A percentile compares a stretch with the other conserved stretches of the same genome.
These are phyloP conservation scores for Leonotis leonurus DNA, from an alignment of 257 asterid species.

Conservation along the genomic window DNA sequence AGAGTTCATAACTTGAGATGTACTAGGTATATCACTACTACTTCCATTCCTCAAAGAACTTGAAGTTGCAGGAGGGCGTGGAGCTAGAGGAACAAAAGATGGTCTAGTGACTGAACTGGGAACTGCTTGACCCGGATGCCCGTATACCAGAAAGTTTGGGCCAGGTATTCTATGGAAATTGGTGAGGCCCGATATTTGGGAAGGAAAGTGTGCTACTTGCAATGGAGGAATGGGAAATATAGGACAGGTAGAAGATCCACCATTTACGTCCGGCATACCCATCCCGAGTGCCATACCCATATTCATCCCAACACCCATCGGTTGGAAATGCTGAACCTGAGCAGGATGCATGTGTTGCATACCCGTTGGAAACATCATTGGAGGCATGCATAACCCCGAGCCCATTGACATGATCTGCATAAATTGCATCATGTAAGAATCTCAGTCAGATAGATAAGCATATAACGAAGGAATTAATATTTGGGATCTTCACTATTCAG, in stretches of 20 bases:
- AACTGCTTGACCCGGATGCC: constrained; percentile 55
- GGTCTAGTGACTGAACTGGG: constrained; percentile 37
- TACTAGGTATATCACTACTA: constrained; percentile 26
- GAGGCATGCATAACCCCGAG: constrained; percentile 81
- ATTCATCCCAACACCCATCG: constrained; percentile 60
- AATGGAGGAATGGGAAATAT: constrained; percentile 43
- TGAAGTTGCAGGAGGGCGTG: constrained; percentile 26
- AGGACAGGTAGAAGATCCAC: constrained; percentile 49
- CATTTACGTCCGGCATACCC: constrained; percentile 72
- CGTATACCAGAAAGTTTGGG: constrained; percentile 35
- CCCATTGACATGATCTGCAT: constrained; percentile 94
- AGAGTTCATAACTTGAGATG: constrained; percentile 28
- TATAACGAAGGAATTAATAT: neutral
- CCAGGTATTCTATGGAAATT: constrained; percentile 45
- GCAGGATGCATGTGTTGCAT: constrained; percentile 69
- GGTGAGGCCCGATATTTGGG: too few relatives aligned
- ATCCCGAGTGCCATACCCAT: constrained; percentile 55
- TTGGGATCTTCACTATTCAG: too few relatives aligned
- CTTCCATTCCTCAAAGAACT: constrained; percentile 23
- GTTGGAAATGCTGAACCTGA: constrained; percentile 56
- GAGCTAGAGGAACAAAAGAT: constrained; percentile 35
- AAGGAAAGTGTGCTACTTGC: too few relatives aligned
- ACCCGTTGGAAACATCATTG: constrained; percentile 69
- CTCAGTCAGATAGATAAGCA: constrained; percentile 4
- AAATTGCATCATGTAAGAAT: constrained; percentile 3